Percentiles rank a stretch among this genome's conserved stretches.
Conservation (phyloP, 2,329 filamentous ascomycete species). For the Cercospora sesami region DNA sequence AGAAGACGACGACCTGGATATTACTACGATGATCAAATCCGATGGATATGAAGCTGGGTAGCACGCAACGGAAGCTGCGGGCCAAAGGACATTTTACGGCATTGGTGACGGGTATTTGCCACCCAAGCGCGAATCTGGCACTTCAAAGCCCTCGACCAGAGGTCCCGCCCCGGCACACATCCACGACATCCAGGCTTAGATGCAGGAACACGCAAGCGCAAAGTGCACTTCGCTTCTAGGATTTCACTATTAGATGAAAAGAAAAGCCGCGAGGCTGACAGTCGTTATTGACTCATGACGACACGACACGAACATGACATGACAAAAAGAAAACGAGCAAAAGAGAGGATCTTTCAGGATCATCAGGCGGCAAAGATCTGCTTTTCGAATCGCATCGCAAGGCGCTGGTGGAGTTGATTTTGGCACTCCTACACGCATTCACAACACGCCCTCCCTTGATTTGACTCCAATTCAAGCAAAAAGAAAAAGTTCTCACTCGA, state of each 20-base stretch:
- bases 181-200: neutral
- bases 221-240: neutral
- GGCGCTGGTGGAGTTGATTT: constrained; percentile 16
- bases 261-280: constrained; percentile 13
- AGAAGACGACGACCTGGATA: constrained; percentile 14
- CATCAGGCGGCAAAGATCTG: neutral
- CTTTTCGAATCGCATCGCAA: constrained; percentile 7
- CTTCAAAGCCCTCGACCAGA: neutral
- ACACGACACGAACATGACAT: constrained; percentile 13
- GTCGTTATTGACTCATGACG: constrained; percentile 13
- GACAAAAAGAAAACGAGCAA: neutral
- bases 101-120: too few relatives aligned
- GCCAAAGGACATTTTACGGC: neutral
- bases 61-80: neutral
- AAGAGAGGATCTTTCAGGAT: neutral
- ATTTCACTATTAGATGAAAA: constrained; percentile 7
- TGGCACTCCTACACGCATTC: neutral
- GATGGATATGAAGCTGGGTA: constrained; percentile 10
- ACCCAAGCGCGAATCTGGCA: neutral
- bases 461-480: neutral
- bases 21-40: constrained; percentile 12
- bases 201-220: neutral
- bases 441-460: neutral
- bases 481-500: constrained; percentile 12
- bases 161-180: neutral